Evolutionary conservation across 1,139 yeast genomes (phyloP).

Genomic region (Yamadazyma membranifaciens): DNA sequence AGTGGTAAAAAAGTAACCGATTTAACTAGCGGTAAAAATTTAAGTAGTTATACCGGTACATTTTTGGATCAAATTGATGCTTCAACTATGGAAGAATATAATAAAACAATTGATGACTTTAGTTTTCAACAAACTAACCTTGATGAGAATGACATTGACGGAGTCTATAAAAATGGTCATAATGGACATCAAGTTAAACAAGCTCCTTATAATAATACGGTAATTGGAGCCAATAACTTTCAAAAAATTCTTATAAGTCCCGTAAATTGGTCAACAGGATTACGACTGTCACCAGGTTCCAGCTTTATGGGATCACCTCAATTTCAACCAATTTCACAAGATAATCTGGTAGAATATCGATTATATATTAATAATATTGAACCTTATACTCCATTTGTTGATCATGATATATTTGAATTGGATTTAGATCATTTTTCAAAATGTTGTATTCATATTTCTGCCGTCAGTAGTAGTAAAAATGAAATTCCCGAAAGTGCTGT

Average conservation of each 20-base stretch:
- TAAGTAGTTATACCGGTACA: slow-evolving; percentile 17
- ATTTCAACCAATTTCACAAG: slow-evolving; percentile 1
- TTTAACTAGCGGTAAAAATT: slow-evolving; percentile 7
- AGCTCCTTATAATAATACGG: neutral
- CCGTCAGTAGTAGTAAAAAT: slow-evolving; percentile 14
- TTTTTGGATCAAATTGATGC: slow-evolving; percentile 17
- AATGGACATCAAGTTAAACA: neutral
- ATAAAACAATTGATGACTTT: slow-evolving; percentile 6
- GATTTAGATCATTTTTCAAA: slow-evolving; percentile 17
- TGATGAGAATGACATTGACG: too few relatives aligned
- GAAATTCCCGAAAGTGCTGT: slow-evolving; percentile 15
- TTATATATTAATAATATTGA: slow-evolving; percentile 17
- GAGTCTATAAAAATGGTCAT: too few relatives aligned
- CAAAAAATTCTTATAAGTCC: slow-evolving; percentile 2
- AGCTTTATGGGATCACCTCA: neutral
- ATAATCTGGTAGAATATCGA: slow-evolving; percentile 6
- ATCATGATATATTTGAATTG: slow-evolving; percentile 12
- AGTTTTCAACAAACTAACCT: neutral
- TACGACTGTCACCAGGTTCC: neutral
- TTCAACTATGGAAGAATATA: slow-evolving; percentile 13
- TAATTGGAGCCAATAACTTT: neutral
- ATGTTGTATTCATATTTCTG: slow-evolving; percentile 21
- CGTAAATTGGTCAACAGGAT: slow-evolving; percentile 3
- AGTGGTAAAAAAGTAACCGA: neutral
- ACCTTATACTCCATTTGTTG: slow-evolving; percentile 21